Base-by-base conservation (phyloP, 441 rosid species). In the Bocquillonia castaneifolia region DNA sequence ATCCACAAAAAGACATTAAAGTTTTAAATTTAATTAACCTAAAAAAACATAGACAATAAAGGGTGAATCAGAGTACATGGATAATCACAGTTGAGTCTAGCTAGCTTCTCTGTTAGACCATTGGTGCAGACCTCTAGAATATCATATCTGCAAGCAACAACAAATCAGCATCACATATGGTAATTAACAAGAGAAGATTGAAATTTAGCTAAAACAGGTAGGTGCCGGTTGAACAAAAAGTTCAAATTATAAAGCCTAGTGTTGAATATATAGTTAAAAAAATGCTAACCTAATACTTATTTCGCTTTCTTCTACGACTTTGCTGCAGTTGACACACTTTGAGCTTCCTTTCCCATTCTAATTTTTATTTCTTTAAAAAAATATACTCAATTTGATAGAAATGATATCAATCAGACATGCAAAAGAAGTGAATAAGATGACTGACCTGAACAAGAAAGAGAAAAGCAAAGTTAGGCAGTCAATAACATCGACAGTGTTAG, bases 281-380 rank as follows among this genome's bases (percentile, higher is more conserved):
- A 70, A 52, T 31, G 22, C 18, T 76, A 93, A 97, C 99, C 96
- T 56, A 93, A 75, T 45, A 89, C 83, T 74, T 93, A 83, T 54
- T 86, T 88, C 28, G 98, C 98, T 79, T 83, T 94, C 70, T 80
- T 82, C 78, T 85, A 94, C 72, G 92, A 78, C 29, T 83, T 88
- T 36, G 83, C 88, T 32, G 98, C 99, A 62, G 92, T 82, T 12
- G 87, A 81, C 67, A 90, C 84, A 66, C 75, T 77, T 68, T 90
- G 97, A 48, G 93, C 92, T 36, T 90, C 96, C 74, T 88, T 87
- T 15, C 99, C 99, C 99, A 94, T 94, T 39, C 99, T 98, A 54
- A 90, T 75, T 5, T 92, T 87, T 82, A 92, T 96, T 69, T 97
- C 98, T n/a, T n/a, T n/a, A n/a, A n/a, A n/a, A n/a, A n/a, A n/a